These are phyloP conservation scores for Fraxinus xanthoxyloides DNA, from an alignment of 305 asterid genomes.

Conservation along the genomic window DNA sequence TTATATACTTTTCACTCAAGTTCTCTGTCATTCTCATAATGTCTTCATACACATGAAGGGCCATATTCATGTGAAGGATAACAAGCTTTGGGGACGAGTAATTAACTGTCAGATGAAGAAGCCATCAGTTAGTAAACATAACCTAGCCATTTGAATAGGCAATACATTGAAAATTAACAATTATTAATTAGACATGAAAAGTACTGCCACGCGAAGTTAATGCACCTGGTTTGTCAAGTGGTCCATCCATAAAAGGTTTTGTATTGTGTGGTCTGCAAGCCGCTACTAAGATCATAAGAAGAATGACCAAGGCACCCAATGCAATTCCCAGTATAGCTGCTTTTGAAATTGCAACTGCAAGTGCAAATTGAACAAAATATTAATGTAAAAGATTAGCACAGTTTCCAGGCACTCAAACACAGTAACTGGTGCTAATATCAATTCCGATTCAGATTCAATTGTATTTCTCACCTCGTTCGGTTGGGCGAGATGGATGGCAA, in stretches of 20 bases:
- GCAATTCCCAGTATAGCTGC: constrained; percentile 98
- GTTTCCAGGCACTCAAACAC: not conserved
- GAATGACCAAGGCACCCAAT: constrained; percentile 76
- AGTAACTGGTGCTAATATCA: not conserved
- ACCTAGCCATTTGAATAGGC: not conserved
- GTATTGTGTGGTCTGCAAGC: constrained; percentile 55
- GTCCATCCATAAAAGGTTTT: constrained; percentile 36
- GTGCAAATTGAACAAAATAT: not conserved
- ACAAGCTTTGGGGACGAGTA: constrained; percentile 60
- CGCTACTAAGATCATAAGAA: constrained; percentile 58
- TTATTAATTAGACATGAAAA: not conserved
- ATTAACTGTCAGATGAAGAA: constrained; percentile 25
- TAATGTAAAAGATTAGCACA: not conserved
- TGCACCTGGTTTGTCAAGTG: constrained; percentile 51
- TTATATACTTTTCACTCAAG: constrained; percentile 81
- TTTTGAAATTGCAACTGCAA: constrained; percentile 72
- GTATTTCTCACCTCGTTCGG: constrained; percentile 56
- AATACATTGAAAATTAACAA: not conserved
- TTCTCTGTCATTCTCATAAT: constrained; percentile 97
- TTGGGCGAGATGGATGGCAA: constrained; percentile 53
- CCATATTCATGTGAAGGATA: constrained; percentile 98
- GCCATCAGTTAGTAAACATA: not conserved
- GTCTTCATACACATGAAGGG: constrained; percentile 93
- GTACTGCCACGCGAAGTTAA: not conserved
- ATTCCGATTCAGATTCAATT: not conserved